Base-by-base conservation (phyloP, 2,329 filamentous ascomycete species). In the Beauveria asiatica region DNA sequence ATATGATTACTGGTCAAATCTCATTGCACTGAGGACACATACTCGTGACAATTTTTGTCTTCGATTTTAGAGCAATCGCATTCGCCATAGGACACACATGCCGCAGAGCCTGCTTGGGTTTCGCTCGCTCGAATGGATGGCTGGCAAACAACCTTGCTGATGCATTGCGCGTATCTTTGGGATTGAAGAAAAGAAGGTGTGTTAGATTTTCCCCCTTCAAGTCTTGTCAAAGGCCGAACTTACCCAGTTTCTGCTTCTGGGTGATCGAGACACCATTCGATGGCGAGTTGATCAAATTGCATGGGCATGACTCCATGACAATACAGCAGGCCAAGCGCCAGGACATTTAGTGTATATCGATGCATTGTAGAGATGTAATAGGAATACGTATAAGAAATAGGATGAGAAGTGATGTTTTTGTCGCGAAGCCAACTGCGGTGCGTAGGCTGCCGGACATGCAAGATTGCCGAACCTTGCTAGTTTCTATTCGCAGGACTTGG, bases 31-130 rank as follows among this genome's bases (percentile, higher is more conserved):
- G 11, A 5, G 11, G 17, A 17, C 17, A 42, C 61, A 44, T 62
- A 65, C 65, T 70, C 70, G 13, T 69, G 61, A 54, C 70, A 66
- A 19, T 70, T 59, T 51, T 69, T 67, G 45, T 72, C 65, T 30
- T 64, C 46, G 44, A 70, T 67, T 10, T 55, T 57, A 7, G 65
- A 65, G 56, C 70, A 72, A 60, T 72, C 70, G 48, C 70, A 72
- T 21, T 61, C 45, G 10, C 65, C 66, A 1, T 67, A 68, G 1
- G 56, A 42, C 21, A 57, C 61, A 57, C 70, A 70, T 19, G 61
- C 57, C 27, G 9, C 50, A 49, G 57, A 33, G 42, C 19, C 50
- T 11, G 50, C 30, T 7, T 48, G 33, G 17, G 30, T 25, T n/a
- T 13, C 16, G 42, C 42, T 37, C 27, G 50, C 2, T 25, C 30